Evolutionary conservation across 495 filamentous ascomycete genomes (phyloP), one percentile per base, ranked within the genome.

Genomic region (Penicillium parvum): DNA sequence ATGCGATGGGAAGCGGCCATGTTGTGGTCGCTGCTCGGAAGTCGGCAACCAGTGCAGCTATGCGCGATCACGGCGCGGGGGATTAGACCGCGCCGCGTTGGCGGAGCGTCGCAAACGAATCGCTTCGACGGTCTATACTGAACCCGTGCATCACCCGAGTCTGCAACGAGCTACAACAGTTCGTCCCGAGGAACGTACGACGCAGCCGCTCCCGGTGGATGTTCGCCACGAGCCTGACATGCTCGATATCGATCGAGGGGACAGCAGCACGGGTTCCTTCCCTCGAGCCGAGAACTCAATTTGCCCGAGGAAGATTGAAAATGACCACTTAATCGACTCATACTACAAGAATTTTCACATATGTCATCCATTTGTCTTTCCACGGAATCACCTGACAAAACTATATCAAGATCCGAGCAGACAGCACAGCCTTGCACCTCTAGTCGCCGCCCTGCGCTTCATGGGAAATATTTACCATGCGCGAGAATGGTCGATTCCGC

Each of bases 281-380:
- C n/a, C n/a, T 5, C 15, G 21, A 6, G 22, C 22, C 12, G 32
- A 9, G 18, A 28, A 7, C 26, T 14, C 19, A 40, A 8, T 33
- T 20, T 5, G 26, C 11, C 12, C 17, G 19, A 23, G 18, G 22
- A 41, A 37, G 12, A 55, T 61, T 15, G 52, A 48, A 19, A 47
- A 39, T 17, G 58, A 61, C 30, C 10, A 37, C 0, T 44, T 62
- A 16, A 40, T 65, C 23, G 49, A 62, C 33, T 56, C 56, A 15
- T 65, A 61, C 32, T 64, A 61, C 27, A 38, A 50, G 10, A 52
- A 58, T n/a, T 62, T 65, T 20, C 61, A 60, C 33, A 40, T 11
- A 9, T 58, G 47, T 9, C 58, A 62, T 37, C 61, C 61, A 6
- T 56, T 58, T 17, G 14, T 61, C 14, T 22, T 51, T 35, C 61